Conservation (phyloP, 495 filamentous ascomycete genomes). For the Aspergillus steynii region DNA sequence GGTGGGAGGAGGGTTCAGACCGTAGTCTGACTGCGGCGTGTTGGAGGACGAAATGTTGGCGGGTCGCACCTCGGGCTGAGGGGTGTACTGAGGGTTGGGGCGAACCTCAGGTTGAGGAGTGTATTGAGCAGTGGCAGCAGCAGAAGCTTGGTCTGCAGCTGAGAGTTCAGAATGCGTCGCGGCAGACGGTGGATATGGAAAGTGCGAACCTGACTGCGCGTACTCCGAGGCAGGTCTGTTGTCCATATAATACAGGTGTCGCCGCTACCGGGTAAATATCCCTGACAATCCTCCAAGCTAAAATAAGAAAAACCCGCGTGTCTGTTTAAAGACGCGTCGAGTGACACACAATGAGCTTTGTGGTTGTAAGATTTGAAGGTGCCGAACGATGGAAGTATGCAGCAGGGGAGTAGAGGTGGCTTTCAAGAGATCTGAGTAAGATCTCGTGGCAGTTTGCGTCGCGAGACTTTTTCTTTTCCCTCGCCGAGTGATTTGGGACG, state of each 20-base stretch:
- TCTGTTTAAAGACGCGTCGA: conserved; percentile 30
- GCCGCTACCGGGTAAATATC: conserved; percentile 25
- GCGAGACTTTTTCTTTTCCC: conserved; percentile 14
- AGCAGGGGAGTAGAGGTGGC: conserved; percentile 14
- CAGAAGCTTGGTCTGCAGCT: conserved; percentile 84
- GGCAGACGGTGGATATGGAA: conserved; percentile 71
- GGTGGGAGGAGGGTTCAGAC: conserved; percentile 71
- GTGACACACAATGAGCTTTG: conserved; percentile 32
- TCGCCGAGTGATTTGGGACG: conserved; percentile 17
- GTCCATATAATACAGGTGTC: conserved; percentile 59
- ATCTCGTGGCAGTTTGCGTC: conserved; percentile 18
- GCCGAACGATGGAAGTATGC: conserved; percentile 18
- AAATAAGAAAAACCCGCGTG: conserved; percentile 24
- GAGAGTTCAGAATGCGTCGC: conserved; percentile 77
- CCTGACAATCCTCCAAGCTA: conserved; percentile 26
- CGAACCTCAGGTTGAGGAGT: conserved; percentile 49
- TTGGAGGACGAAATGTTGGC: conserved; percentile 65
- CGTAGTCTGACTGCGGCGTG: conserved; percentile 88
- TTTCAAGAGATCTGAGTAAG: conserved; percentile 14
- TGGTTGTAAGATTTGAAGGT: conserved; percentile 18
- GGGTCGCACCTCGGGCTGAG: conserved; percentile 75
- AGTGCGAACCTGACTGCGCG: conserved; percentile 97
- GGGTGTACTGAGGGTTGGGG: conserved; percentile 53
- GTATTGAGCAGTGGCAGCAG: conserved; percentile 59
- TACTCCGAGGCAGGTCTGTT: conserved; percentile 90